A percentile compares a stretch with the other conserved stretches of the same genome.
Evolutionary conservation across 768 basidiomycete species (phyloP).

Genomic region (Nidula microcarpa): DNA sequence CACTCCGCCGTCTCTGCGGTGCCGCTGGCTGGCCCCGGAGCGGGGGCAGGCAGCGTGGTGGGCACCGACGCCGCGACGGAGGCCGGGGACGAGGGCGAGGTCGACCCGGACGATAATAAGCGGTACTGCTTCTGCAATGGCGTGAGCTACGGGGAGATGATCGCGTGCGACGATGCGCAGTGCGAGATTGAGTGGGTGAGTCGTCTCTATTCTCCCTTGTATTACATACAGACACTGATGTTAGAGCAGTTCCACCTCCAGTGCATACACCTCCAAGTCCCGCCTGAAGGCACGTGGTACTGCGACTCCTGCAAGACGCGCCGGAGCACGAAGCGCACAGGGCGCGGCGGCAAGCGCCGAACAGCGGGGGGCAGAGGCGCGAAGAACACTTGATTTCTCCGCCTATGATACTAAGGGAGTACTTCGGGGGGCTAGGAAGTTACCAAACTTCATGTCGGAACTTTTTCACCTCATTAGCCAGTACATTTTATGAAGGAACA

Average conservation of each 20-base stretch:
- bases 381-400: slow-evolving; percentile 9
- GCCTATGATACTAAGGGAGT: neutral
- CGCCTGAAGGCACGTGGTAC: slow-evolving; percentile 74
- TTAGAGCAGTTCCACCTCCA: slow-evolving; percentile 68
- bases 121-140: slow-evolving; percentile 86
- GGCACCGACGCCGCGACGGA: slow-evolving; percentile 26
- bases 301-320: slow-evolving; percentile 58
- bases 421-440: neutral
- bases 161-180: slow-evolving; percentile 80
- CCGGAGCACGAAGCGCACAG: slow-evolving; percentile 49
- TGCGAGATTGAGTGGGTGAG: slow-evolving; percentile 92
- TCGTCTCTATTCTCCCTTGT: slow-evolving; percentile 16
- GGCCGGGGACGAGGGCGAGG: slow-evolving; percentile 45
- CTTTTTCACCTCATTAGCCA: too few species aligned
- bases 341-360: slow-evolving; percentile 51
- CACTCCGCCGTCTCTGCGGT: slow-evolving; percentile 27
- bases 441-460: too few species aligned
- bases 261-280: slow-evolving; percentile 64
- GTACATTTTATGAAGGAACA: too few species aligned
- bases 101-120: slow-evolving; percentile 57
- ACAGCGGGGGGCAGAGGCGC: slow-evolving; percentile 23
- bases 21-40: slow-evolving; percentile 8
- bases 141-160: slow-evolving; percentile 91
- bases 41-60: slow-evolving; percentile 30
- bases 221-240: neutral